Base-by-base conservation (phyloP, 352 stramenopile species). In the Phytophthora cactorum region DNA sequence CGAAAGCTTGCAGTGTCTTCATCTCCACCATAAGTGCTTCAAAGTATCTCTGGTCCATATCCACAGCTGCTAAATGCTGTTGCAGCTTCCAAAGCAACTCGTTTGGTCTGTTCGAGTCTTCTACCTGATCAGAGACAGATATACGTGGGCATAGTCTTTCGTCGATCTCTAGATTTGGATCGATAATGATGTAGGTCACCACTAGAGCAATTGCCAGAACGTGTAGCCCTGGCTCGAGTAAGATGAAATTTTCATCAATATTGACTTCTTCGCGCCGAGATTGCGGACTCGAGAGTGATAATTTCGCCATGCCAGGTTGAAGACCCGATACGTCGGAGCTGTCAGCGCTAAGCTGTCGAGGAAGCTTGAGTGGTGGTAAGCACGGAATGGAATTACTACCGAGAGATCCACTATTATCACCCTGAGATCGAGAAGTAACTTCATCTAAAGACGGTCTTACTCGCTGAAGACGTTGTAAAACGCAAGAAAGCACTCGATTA, bases 11-110 rank as follows among this genome's bases (percentile, higher is more conserved):
- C 5, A 77, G 41, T 8, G 68, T 62, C 50, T 77, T 59, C 64
- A 84, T 58, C 17, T 82, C 70, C 5, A 73, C 51, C n/a, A 78
- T 59, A 7, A 81, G 38, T 1, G 44, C 45, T 53, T 84, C 75
- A 29, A 74, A 66, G 10, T 63, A 56, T 34, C 54, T 39, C 34
- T 58, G 27, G 34, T 75, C 54, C 38, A 80, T 36, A 14, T 63
- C 63, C 9, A 63, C 39, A 2, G 25, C 32, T 5, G 38, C 47
- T 28, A 82, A 74, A 32, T 85, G 77, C 10, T 72, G 70, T 44
- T 91, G 82, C 0, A 91, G 47, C 1, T 36, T 73, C 66, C 74
- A 79, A 27, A 91, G 59, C 28, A 91, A 34, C 25, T 88, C 78
- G 2, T 32, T 54, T 1, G 60, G 52, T 2, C 9, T 39, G 3